Evolutionary conservation across 2,329 filamentous ascomycete genomes (phyloP).

Genomic region (Botrytis hyacinthi): DNA sequence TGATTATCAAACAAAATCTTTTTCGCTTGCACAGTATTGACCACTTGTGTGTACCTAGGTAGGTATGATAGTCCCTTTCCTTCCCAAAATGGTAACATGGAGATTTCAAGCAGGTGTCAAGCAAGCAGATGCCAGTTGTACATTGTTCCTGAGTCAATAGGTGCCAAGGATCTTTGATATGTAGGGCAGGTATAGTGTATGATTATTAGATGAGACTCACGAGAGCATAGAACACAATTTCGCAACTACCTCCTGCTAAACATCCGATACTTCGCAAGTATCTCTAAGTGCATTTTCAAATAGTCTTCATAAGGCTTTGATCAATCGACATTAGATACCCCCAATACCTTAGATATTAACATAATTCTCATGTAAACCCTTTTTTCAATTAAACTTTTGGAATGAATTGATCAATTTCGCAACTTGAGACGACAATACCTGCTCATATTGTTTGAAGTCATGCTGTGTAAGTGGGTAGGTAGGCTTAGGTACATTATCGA

Average conservation of each 20-base stretch:
- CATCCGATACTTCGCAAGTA: neutral
- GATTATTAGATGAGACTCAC: neutral
- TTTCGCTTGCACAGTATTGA: neutral
- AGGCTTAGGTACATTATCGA: neutral
- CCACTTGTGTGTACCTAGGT: neutral
- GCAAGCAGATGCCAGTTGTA: neutral
- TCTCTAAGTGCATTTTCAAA: neutral
- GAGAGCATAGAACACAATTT: neutral
- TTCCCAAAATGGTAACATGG: neutral
- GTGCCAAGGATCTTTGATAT: neutral
- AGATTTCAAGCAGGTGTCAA: neutral
- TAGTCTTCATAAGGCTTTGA: neutral
- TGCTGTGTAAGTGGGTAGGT: too few species aligned
- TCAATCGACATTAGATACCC: neutral
- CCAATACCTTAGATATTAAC: neutral
- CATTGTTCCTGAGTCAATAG: neutral
- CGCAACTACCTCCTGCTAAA: neutral
- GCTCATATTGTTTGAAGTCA: neutral
- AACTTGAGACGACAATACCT: conserved; percentile 3
- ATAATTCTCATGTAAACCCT: neutral
- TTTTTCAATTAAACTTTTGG: neutral
- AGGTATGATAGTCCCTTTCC: neutral
- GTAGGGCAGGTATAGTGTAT: neutral
- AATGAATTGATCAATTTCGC: neutral
- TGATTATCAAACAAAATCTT: neutral